Base-by-base conservation (phyloP, 306 rosid species). In the Pyrus betulifolia region DNA sequence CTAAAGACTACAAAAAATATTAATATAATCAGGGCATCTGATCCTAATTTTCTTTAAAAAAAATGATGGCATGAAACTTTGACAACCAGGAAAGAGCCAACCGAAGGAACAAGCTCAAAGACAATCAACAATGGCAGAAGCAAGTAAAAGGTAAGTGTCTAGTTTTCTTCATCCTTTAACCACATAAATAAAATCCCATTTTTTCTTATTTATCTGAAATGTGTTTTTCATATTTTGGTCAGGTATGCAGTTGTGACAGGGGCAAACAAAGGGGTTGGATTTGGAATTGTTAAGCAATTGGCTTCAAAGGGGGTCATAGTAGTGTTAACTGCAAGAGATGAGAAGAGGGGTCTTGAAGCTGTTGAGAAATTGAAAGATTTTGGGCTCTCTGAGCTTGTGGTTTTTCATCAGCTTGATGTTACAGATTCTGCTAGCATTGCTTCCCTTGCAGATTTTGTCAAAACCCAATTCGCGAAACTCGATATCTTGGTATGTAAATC, bases 351-450 rank as follows among this genome's bases (percentile, higher is more conserved):
- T 4, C 67, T 23, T 25, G 81, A 85, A 72, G 88, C 86, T 35
- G 69, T 82, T 69, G 80, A 85, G 10, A 70, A 73, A 55, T 11
- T 85, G n/a, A 73, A 66, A 33, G 67, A 62, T 25, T 18, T 11
- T 67, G 75, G 77, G 8, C 57, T 74, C 25, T 64, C 86, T 15
- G 78, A 45, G 1, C 65, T 58, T 22, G 68, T 84, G 33, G 3
- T 78, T 25, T 85, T 82, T 74, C 84, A 82, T 70, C 80, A 77
- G 80, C 89, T 82, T 55, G 86, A 85, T 70, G 86, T 85, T 52
- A 54, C 79, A n/a, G 71, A 82, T 5, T 74, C 84, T 71, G 44
- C 69, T 5, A 82, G 69, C 33, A 45, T 79, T 33, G 38, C 62
- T 75, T 78, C 84, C 40, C 54, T 85, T 14, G 85, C 77, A 13